A percentile compares a stretch with the other conserved stretches of the same genome.
phyloP scores from a whole-genome alignment of 257 asterid genomes.

The Leonotis leonurus region DNA sequence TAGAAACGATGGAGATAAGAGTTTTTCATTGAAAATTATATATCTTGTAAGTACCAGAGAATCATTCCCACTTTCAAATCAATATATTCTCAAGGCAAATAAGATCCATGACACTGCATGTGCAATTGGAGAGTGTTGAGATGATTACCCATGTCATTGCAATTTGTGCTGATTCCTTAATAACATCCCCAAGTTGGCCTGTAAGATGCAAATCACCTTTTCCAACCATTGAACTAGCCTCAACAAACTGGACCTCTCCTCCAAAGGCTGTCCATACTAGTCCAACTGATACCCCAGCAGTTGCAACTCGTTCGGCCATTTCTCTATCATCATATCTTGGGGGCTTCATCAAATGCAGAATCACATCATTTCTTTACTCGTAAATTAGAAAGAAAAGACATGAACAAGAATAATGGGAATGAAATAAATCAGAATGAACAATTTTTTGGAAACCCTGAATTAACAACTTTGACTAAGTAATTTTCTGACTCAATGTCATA shows the following conservation, averaged over 20 bases:
- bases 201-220: constrained; percentile 97
- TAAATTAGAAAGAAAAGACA: constrained; percentile 5
- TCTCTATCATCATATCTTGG: constrained; percentile 85
- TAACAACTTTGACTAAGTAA: constrained; percentile 16
- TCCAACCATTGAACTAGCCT: constrained; percentile 88
- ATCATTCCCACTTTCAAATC: constrained; percentile 4
- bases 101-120: neutral
- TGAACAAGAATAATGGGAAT: neutral
- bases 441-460: too few species aligned
- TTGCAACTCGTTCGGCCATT: constrained; percentile 80
- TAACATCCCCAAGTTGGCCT: constrained; percentile 97
- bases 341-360: constrained; percentile 46
- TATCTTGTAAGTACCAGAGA: constrained; percentile 1
- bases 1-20: neutral
- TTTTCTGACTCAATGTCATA: constrained; percentile 8
- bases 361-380: constrained; percentile 6
- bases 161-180: constrained; percentile 97
- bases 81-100: neutral
- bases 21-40: constrained; percentile 6
- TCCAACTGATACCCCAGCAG: constrained; percentile 95
- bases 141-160: constrained; percentile 92
- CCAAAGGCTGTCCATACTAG: constrained; percentile 93
- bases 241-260: constrained; percentile 98
- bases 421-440: constrained; percentile 15
- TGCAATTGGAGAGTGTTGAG: constrained; percentile 5